Base-by-base conservation (phyloP, 2,329 filamentous ascomycete genomes). In the Pseudogymnoascus sp. region DNA sequence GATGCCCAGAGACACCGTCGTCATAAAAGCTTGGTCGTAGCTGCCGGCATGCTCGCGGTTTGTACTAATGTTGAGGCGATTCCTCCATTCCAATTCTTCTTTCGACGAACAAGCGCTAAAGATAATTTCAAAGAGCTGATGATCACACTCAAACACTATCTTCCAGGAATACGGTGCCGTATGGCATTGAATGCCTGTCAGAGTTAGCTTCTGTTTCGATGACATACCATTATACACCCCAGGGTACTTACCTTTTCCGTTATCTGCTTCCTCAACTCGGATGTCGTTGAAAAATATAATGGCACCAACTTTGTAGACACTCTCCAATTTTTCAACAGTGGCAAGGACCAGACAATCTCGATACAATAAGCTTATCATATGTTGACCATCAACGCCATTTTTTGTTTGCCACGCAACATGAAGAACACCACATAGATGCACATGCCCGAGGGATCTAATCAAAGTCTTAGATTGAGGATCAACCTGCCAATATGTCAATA, bases 111-210 rank as follows among this genome's bases (percentile, higher is more conserved):
- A 96, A 36, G 92, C 93, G 66, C 89, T 95, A 76, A 96, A 81
- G 41, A 97, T 85, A 13, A 96, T 76, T 74, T 97, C 93, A 71
- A 90, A 93, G 61, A 93, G 79, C 64, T 89, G 85, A 66, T 89
- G 84, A 62, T 88, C 81, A 66, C 84, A 84, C 71, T 94, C 87
- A 70, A 97, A 97, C 2, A 91, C 81, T 9, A 97, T 70, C 72
- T 97, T 99, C 93, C 92, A 97, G 1, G 92, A 94, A 73, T 90
- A 90, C 0, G 90, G 86, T 0, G 90, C 90, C 2, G 89, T 90
- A 66, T 94, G 88, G 70, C 92, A 97, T 78, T 93, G 91, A 6
- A 97, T 73, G 0, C 91, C 92, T 96, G 64, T 51, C 15, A 55
- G 4, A 33, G 27, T 55, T 55, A 55, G 48, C 17, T 27, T n/a